Evolutionary conservation across 495 filamentous ascomycete genomes (phyloP).

Genomic region (Poronia punctata): DNA sequence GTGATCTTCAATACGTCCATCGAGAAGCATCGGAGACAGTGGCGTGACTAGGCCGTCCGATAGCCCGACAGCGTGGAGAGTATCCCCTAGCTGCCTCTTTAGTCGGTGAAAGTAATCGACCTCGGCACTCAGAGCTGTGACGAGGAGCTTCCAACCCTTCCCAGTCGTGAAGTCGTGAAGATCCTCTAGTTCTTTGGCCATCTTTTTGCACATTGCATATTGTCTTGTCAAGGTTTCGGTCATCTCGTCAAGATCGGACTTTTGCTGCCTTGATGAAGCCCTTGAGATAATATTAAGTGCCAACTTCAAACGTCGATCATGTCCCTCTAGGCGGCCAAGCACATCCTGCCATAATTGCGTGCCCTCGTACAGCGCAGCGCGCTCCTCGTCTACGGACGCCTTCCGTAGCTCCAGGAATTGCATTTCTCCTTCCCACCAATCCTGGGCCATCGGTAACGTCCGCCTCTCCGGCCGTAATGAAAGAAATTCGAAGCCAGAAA

Average conservation of each 20-base stretch:
- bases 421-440: constrained; percentile 67
- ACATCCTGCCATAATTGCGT: constrained; percentile 71
- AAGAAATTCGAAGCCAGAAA: constrained; percentile 38
- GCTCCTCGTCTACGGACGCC: constrained; percentile 58
- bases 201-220: constrained; percentile 48
- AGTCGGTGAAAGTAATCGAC: constrained; percentile 74
- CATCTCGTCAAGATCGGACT: constrained; percentile 6
- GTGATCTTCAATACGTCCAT: constrained; percentile 3
- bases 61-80: constrained; percentile 31
- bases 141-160: constrained; percentile 76
- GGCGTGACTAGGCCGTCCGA: constrained; percentile 22
- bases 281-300: constrained; percentile 40
- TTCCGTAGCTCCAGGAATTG: constrained; percentile 50
- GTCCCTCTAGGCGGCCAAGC: constrained; percentile 53
- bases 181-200: constrained; percentile 52
- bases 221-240: constrained; percentile 38
- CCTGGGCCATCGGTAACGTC: constrained; percentile 68
- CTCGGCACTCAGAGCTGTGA: constrained; percentile 85
- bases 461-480: constrained; percentile 59
- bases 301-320: constrained; percentile 57
- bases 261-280: constrained; percentile 1
- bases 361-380: constrained; percentile 74
- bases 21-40: not conserved
- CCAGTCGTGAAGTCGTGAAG: constrained; percentile 54
- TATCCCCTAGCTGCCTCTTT: constrained; percentile 52